phyloP scores from a whole-genome alignment of 768 basidiomycete genomes.

The Auriscalpium vulgare region DNA sequence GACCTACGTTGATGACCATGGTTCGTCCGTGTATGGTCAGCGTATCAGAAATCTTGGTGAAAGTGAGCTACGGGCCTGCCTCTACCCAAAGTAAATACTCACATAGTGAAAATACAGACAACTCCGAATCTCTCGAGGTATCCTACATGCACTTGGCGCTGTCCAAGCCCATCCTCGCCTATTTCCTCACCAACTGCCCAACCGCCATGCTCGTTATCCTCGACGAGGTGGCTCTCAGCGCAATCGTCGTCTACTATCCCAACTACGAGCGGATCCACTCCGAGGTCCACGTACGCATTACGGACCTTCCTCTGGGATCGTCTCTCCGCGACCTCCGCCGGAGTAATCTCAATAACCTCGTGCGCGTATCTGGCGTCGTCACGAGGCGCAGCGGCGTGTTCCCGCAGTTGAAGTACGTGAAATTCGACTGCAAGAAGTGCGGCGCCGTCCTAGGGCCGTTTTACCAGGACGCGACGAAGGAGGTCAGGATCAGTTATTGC shows the following conservation, averaged over 20 bases:
- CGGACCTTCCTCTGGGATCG: constrained; percentile 83
- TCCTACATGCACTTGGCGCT: constrained; percentile 91
- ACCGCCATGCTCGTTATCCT: constrained; percentile 89
- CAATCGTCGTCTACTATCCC: constrained; percentile 93
- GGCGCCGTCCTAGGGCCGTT: constrained; percentile 93
- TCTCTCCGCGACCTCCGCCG: constrained; percentile 93
- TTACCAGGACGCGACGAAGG: constrained; percentile 93
- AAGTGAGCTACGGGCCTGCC: constrained; percentile 42
- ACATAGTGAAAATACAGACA: constrained; percentile 45
- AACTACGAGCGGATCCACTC: constrained; percentile 95
- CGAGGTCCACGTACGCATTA: constrained; percentile 95
- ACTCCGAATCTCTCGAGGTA: constrained; percentile 95
- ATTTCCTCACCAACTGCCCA: constrained; percentile 95
- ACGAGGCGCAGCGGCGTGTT: constrained; percentile 94
- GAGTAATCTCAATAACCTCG: constrained; percentile 87
- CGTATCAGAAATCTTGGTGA: constrained; percentile 91
- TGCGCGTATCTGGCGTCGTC: constrained; percentile 92
- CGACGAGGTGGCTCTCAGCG: constrained; percentile 90
- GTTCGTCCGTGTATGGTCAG: constrained; percentile 89
- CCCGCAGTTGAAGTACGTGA: constrained; percentile 99
- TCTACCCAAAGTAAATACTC: neutral
- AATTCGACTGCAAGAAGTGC: constrained; percentile 96
- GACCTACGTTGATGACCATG: constrained; percentile 91
- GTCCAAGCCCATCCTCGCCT: constrained; percentile 92
- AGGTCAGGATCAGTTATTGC: constrained; percentile 92